A percentile compares a stretch with the other conserved stretches of the same genome.
Conservation (phyloP, 2,329 filamentous ascomycete species). For the Phyllosticta citriasiana region DNA sequence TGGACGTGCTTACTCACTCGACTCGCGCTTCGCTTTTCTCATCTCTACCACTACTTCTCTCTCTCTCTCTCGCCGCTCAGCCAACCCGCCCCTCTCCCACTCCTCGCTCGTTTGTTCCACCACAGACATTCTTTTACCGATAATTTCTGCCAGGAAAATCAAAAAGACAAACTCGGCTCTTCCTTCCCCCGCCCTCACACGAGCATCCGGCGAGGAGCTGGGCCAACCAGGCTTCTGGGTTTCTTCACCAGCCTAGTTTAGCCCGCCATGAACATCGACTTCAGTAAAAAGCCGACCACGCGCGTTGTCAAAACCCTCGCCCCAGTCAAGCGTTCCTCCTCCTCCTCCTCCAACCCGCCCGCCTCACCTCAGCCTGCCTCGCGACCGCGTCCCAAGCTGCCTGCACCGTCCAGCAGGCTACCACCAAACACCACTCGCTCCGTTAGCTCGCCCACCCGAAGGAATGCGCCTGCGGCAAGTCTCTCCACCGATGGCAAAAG, state of each 20-base stretch:
- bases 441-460: neutral
- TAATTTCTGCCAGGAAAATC: neutral
- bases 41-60: neutral
- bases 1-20: neutral
- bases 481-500: neutral
- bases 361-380: constrained; percentile 1
- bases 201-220: neutral
- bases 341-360: constrained; percentile 5
- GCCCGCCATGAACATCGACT: constrained; percentile 9
- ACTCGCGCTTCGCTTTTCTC: constrained; percentile 1
- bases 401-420: constrained; percentile 4
- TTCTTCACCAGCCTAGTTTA: neutral
- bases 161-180: neutral
- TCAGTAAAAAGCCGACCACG: constrained; percentile 9
- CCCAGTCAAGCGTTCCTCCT: constrained; percentile 1
- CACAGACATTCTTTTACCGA: constrained; percentile 5
- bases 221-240: neutral
- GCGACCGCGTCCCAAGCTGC: constrained; percentile 7
- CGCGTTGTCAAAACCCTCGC: constrained; percentile 1
- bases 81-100: neutral
- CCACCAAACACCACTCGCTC: neutral
- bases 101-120: neutral
- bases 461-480: neutral
- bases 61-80: neutral
- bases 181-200: neutral